Conservation (phyloP, 2,329 filamentous ascomycete genomes). For the Elsinoe ampelina region DNA sequence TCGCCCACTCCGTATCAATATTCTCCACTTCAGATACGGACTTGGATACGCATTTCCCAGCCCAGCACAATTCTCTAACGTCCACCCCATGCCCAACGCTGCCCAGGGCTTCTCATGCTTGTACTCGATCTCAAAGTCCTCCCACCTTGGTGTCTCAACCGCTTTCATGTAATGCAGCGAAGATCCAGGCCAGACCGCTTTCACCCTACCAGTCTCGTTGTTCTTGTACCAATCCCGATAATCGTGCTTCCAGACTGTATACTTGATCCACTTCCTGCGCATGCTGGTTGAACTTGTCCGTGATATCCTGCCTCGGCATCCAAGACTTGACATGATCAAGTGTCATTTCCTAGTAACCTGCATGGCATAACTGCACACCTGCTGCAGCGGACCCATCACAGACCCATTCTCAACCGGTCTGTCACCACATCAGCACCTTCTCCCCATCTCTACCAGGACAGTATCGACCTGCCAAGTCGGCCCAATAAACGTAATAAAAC, state of each 20-base stretch:
- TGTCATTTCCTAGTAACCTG: slow-evolving; percentile 39
- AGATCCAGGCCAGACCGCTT: slow-evolving; percentile 42
- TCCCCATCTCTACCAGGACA: background rate
- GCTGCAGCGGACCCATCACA: slow-evolving; percentile 34
- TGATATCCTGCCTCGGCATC: slow-evolving; percentile 33
- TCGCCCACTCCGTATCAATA: slow-evolving; percentile 36
- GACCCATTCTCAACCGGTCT: slow-evolving; percentile 40
- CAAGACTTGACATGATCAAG: slow-evolving; percentile 36
- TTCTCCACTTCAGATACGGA: slow-evolving; percentile 33
- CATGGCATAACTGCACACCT: slow-evolving; percentile 33
- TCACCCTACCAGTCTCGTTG: slow-evolving; percentile 37
- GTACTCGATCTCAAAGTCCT: slow-evolving; percentile 37
- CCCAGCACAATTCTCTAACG: slow-evolving; percentile 23
- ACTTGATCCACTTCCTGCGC: slow-evolving; percentile 40
- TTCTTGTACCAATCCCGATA: slow-evolving; percentile 41
- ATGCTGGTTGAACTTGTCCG: slow-evolving; percentile 36
- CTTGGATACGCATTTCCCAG: slow-evolving; percentile 25
- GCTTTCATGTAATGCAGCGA: slow-evolving; percentile 40
- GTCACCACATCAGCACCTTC: background rate
- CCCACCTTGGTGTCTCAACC: slow-evolving; percentile 32
- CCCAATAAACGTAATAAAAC: slow-evolving; percentile 34
- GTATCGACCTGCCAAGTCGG: slow-evolving; percentile 26
- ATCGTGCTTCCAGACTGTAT: slow-evolving; percentile 41
- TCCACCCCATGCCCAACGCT: slow-evolving; percentile 34
- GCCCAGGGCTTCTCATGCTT: slow-evolving; percentile 35